Evolutionary conservation across 768 basidiomycete species (phyloP).

Genomic region (Hortiboletus campestris): DNA sequence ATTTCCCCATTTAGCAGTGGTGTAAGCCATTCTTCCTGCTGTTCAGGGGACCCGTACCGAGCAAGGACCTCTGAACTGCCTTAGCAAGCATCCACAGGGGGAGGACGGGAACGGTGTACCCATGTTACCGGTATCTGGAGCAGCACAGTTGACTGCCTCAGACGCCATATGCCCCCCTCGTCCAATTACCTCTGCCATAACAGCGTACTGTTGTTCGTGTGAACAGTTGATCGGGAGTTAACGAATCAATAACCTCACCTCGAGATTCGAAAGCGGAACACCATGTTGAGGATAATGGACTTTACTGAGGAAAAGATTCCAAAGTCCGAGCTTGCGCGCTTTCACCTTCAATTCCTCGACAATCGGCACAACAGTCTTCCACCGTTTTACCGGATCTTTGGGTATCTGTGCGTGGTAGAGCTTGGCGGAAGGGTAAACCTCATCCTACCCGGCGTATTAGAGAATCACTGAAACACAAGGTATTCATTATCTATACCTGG

Average conservation of each 20-base stretch:
- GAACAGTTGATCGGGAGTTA: not conserved
- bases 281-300: slow-evolving; percentile 88
- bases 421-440: slow-evolving; percentile 76
- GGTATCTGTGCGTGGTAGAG: slow-evolving; percentile 84
- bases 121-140: slow-evolving; percentile 99
- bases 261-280: slow-evolving; percentile 88
- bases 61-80: slow-evolving; percentile 83
- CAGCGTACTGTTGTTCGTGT: slow-evolving; percentile 68
- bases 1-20: slow-evolving; percentile 92
- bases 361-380: slow-evolving; percentile 82
- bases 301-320: slow-evolving; percentile 97
- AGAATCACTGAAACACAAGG: not conserved
- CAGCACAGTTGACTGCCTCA: slow-evolving; percentile 89
- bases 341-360: slow-evolving; percentile 83
- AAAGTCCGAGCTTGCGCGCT: slow-evolving; percentile 86
- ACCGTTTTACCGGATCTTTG: slow-evolving; percentile 65
- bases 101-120: slow-evolving; percentile 42
- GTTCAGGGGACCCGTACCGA: slow-evolving; percentile 85
- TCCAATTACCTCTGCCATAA: slow-evolving; percentile 96
- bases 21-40: slow-evolving; percentile 86
- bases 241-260: slow-evolving; percentile 48
- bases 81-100: not conserved
- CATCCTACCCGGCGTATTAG: slow-evolving; percentile 53
- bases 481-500: slow-evolving; percentile 48
- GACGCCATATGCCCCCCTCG: slow-evolving; percentile 79